phyloP scores from a whole-genome alignment of 257 asterid genomes.

The Lavandula angustifolia region DNA sequence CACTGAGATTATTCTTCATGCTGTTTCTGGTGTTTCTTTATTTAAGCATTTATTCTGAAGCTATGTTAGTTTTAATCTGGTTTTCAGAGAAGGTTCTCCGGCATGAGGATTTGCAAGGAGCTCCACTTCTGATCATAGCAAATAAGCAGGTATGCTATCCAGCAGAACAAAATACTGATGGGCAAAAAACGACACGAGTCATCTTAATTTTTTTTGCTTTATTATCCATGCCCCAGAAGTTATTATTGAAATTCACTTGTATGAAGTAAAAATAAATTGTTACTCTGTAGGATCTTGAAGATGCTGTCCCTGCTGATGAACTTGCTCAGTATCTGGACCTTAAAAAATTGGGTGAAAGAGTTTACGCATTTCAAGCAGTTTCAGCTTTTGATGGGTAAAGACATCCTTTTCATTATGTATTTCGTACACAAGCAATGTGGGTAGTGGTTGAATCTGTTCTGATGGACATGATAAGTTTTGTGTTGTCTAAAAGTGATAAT shows the following conservation, averaged over 20 bases:
- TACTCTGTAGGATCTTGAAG: slow-evolving; percentile 67
- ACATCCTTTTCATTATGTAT: neutral
- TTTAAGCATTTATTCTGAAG: slow-evolving; percentile 6
- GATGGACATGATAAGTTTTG: slow-evolving; percentile 17
- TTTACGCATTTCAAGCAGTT: slow-evolving; percentile 68
- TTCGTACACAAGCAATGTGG: neutral
- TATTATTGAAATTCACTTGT: neutral
- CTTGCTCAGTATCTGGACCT: slow-evolving; percentile 76
- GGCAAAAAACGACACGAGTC: neutral
- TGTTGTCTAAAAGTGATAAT: slow-evolving; percentile 34
- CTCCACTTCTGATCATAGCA: slow-evolving; percentile 78
- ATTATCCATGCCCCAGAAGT: neutral
- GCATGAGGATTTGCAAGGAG: slow-evolving; percentile 89
- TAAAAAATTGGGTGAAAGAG: slow-evolving; percentile 76
- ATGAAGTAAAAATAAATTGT: slow-evolving; percentile 4
- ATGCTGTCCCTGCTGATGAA: slow-evolving; percentile 80
- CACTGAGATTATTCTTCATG: neutral
- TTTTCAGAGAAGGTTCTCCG: slow-evolving; percentile 77
- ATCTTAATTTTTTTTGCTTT: neutral
- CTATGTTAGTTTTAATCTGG: slow-evolving; percentile 23
- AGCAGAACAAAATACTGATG: slow-evolving; percentile 9
- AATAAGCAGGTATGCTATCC: slow-evolving; percentile 66
- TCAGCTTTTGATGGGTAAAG: slow-evolving; percentile 76
- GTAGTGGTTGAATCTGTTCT: neutral
- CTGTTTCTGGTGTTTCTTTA: neutral